A percentile compares a stretch with the other conserved stretches of the same genome.
Conservation (phyloP, 805 yeast species). For the Priceomyces haplophilus region DNA sequence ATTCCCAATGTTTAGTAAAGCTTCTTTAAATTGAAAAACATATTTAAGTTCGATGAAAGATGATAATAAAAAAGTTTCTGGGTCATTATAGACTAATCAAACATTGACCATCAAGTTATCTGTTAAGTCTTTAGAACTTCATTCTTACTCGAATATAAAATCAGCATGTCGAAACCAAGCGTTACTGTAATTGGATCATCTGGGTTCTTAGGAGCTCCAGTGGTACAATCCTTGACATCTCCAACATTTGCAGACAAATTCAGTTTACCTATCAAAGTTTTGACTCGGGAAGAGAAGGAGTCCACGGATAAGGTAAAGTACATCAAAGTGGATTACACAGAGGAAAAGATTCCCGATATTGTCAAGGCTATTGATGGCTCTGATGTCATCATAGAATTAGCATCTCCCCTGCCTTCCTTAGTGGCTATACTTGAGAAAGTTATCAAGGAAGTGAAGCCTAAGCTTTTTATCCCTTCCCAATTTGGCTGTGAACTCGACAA, state of each 20-base stretch:
- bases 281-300: conserved; percentile 42
- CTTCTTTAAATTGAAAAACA: too few species aligned
- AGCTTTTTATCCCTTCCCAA: conserved; percentile 58
- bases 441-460: conserved; percentile 41
- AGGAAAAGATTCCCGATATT: conserved; percentile 21
- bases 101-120: too few species aligned
- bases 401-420: conserved; percentile 26
- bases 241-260: conserved; percentile 40
- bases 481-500: conserved; percentile 49
- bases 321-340: conserved; percentile 28
- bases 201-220: conserved; percentile 52
- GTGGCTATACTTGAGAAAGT: conserved; percentile 36
- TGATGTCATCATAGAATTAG: conserved; percentile 51
- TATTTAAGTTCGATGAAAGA: too few species aligned
- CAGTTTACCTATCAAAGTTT: conserved; percentile 47
- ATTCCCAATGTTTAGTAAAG: too few species aligned
- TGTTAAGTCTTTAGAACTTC: too few species aligned
- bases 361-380: conserved; percentile 42
- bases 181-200: conserved; percentile 46
- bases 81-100: too few species aligned
- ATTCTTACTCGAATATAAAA: too few species aligned
- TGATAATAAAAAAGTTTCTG: too few species aligned
- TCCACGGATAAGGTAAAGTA: conserved; percentile 38
- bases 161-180: conserved; percentile 15
- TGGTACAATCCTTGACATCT: conserved; percentile 43